Base-by-base conservation (phyloP, 169 alveolate species). In the Plasmodium knowlesi region DNA sequence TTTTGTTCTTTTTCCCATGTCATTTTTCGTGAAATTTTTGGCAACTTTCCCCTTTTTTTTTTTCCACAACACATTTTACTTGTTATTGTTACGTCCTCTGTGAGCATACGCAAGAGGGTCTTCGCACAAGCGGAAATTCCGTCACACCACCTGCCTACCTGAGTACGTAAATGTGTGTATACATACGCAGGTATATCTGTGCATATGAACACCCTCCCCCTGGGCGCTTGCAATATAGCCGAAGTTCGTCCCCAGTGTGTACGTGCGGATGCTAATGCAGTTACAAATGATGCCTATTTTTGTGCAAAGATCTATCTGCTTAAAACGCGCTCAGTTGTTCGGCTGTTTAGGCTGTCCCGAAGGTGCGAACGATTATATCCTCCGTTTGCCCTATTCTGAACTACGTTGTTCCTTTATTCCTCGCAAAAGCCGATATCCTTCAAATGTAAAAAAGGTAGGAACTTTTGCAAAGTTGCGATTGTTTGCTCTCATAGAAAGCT, bases 1-100 rank as follows among this genome's bases (percentile, higher is more conserved):
- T 89, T 22, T 79, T 89, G 70, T 89, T 89, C 94, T 78, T 89
- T 54, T 89, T 89, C 83, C 94, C 94, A 89, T 89, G 72, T 89
- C 94, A 89, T 89, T 89, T 89, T 89, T 61, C 10, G 30, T 78
- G 81, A 57, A 25, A 19, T 43, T 46, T 14, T 22, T 61, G 46
- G 61, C 16, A 41, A 73, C 16, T 43, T 19, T 82, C 6, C 81
- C 61, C 39, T 43, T 72, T 84, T 41, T 73, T 19, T 14, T 84
- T 50, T 34, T 85, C 79, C 43, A 43, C 43, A 73, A 73, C 22
- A 34, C 85, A 74, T 85, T 28, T 89, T 89, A 88, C 12, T 78
- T 39, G 28, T 78, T 53, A 30, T 78, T 50, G 61, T 50, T 50
- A 54, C 67, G 30, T 86, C 30, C 50, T 54, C 25, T 41, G 74